These are phyloP conservation scores for Actinidia arguta DNA, from an alignment of 179 eudicot species.

Conservation along the genomic window DNA sequence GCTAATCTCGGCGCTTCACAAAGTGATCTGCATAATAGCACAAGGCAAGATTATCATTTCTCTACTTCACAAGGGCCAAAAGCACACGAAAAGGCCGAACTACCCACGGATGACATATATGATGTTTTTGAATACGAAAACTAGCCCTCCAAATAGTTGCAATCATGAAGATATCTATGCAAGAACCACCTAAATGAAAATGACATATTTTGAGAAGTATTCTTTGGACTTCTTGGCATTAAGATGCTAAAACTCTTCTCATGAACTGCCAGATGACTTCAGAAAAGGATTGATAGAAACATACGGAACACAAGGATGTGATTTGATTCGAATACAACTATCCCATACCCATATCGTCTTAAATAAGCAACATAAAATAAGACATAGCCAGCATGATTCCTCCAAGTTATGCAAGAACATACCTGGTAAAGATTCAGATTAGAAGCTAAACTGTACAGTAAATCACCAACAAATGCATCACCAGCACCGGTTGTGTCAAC, in stretches of 20 bases:
- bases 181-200: neutral
- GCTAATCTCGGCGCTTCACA: neutral
- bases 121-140: neutral
- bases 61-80: neutral
- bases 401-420: neutral
- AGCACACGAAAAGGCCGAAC: neutral
- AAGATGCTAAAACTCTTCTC: neutral
- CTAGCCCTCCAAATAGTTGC: neutral
- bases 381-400: neutral
- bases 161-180: neutral
- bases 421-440: conserved; percentile 64
- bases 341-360: no score
- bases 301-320: neutral
- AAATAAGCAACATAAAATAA: conserved; percentile 1
- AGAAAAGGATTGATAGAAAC: neutral
- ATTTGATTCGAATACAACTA: neutral
- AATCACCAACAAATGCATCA: conserved; percentile 81
- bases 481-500: conserved; percentile 95
- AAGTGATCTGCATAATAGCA: neutral
- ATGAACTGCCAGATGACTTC: neutral
- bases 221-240: neutral
- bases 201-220: neutral
- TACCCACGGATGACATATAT: neutral
- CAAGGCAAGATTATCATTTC: neutral
- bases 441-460: conserved; percentile 63